Evolutionary conservation across 23 red algal genomes (phyloP).

Genomic region (Gracilariopsis chorda): DNA sequence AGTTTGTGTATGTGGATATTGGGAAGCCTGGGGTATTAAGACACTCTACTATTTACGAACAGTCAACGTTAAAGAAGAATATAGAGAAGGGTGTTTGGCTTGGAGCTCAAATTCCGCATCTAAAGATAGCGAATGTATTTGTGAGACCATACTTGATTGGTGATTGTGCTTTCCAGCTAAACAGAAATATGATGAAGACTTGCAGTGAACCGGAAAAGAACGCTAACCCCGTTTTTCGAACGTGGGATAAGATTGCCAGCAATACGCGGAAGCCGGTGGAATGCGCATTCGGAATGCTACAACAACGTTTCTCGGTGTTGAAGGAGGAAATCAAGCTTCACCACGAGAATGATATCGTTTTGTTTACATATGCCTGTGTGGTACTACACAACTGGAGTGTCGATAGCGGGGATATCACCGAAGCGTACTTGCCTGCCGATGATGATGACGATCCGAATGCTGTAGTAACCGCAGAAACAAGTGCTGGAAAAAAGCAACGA

Average conservation of each 20-base stretch:
- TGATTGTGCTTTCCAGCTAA: constrained; percentile 2
- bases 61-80: background rate
- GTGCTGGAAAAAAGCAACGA: background rate
- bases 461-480: background rate
- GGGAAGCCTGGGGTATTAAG: background rate
- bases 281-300: constrained; percentile 23
- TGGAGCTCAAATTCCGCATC: background rate
- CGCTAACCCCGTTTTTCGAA: background rate
- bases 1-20: background rate
- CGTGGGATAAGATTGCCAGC: background rate
- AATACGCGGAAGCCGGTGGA: constrained; percentile 16
- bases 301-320: background rate
- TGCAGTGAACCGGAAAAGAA: background rate
- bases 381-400: no score
- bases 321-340: background rate
- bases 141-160: constrained; percentile 1
- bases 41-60: background rate
- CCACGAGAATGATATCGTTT: constrained; percentile 16
- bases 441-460: background rate
- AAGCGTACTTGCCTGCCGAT: background rate
- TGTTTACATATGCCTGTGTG: no score
- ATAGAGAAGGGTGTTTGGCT: background rate
- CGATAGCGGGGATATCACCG: no score
- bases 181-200: constrained; percentile 18
- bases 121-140: background rate